Evolutionary conservation across 2,329 filamentous ascomycete species (phyloP).

Genomic region (Teratosphaeria gauchensis): DNA sequence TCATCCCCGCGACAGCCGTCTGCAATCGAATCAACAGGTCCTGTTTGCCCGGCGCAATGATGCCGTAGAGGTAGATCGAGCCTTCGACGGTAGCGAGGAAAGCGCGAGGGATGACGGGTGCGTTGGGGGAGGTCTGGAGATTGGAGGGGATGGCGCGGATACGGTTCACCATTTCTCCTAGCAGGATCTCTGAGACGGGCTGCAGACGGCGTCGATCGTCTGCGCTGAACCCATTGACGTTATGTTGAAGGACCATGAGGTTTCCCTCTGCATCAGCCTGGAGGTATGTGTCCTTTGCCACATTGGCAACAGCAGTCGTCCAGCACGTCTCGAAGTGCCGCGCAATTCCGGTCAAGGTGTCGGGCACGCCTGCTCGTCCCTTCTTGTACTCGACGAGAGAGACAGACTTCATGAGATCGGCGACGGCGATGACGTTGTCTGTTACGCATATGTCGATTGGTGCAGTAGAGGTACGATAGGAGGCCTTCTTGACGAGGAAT

Average conservation of each 20-base stretch:
- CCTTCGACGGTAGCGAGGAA: slow-evolving; percentile 90
- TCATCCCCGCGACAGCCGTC: slow-evolving; percentile 53
- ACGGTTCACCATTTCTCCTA: slow-evolving; percentile 89
- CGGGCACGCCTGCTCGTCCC: slow-evolving; percentile 42
- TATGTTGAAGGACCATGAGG: slow-evolving; percentile 66
- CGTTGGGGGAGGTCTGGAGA: slow-evolving; percentile 53
- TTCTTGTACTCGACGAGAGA: slow-evolving; percentile 64
- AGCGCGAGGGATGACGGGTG: slow-evolving; percentile 67
- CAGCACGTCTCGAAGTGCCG: slow-evolving; percentile 75
- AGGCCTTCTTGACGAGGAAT: slow-evolving; percentile 58
- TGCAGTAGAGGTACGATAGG: slow-evolving; percentile 72
- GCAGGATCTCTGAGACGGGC: slow-evolving; percentile 67
- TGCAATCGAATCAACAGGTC: slow-evolving; percentile 80
- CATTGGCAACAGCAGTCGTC: slow-evolving; percentile 65
- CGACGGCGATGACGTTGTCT: slow-evolving; percentile 63
- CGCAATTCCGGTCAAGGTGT: slow-evolving; percentile 61
- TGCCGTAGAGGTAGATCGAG: slow-evolving; percentile 78
- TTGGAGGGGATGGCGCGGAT: slow-evolving; percentile 59
- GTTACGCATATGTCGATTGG: slow-evolving; percentile 72
- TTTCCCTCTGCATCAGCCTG: slow-evolving; percentile 84
- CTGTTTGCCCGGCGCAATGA: slow-evolving; percentile 61
- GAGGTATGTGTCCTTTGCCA: slow-evolving; percentile 67
- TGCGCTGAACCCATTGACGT: slow-evolving; percentile 60
- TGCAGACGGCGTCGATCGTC: slow-evolving; percentile 64
- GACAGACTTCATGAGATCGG: slow-evolving; percentile 89